Conservation (phyloP, 306 rosid genomes). For the Fagus crenata region DNA sequence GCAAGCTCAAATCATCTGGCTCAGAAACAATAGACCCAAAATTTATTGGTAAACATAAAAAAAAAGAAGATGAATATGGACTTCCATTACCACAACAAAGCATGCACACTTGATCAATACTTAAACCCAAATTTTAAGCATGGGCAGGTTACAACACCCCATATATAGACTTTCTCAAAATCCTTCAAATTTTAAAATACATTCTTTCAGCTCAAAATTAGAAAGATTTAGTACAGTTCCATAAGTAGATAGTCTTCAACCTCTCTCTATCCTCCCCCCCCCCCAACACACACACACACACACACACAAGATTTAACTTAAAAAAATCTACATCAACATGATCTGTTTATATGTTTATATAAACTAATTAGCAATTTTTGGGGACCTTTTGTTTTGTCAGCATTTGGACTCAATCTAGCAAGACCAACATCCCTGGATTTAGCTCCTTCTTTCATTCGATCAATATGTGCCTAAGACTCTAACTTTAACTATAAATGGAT, state of each 20-base stretch:
- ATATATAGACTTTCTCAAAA: too few species aligned
- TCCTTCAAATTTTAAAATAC: too few species aligned
- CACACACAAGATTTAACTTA: too few species aligned
- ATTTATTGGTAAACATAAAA: not conserved
- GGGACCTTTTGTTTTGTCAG: too few species aligned
- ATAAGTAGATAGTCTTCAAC: not conserved
- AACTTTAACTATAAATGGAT: not conserved
- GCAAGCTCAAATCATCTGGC: not conserved
- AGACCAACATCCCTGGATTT: not conserved
- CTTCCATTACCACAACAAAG: too few species aligned
- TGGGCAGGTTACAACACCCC: too few species aligned
- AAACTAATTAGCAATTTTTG: too few species aligned
- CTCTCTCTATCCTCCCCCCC: not conserved
- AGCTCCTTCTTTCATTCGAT: not conserved
- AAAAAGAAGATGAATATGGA: not conserved
- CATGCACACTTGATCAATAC: too few species aligned
- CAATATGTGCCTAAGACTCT: not conserved
- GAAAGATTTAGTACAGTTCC: not conserved
- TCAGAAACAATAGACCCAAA: not conserved
- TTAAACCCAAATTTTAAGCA: too few species aligned
- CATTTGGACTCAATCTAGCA: too few species aligned
- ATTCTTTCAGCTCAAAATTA: too few species aligned
- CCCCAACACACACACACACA: not conserved
- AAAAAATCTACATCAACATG: too few species aligned
- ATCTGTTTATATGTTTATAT: not conserved